A percentile compares a stretch with the other conserved stretches of the same genome.
phyloP scores from a whole-genome alignment of 495 filamentous ascomycete species.

The Penicillium coprophilum region DNA sequence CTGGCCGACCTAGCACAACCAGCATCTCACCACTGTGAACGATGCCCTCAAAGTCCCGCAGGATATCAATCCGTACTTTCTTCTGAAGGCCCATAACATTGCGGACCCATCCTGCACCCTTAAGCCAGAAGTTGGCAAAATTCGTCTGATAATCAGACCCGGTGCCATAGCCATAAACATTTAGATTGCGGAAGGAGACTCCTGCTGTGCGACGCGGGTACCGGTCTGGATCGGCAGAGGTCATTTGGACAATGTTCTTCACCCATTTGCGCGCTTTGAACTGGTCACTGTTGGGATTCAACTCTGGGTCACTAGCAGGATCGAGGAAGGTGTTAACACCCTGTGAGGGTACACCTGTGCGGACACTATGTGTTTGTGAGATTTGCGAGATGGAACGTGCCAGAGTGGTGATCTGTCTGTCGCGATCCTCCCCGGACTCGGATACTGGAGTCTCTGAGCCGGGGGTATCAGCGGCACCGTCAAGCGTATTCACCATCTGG shows the following conservation, averaged over 20 bases:
- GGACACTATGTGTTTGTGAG: constrained; percentile 31
- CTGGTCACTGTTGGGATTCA: constrained; percentile 42
- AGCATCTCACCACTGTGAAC: constrained; percentile 77
- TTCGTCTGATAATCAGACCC: constrained; percentile 76
- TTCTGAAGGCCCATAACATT: constrained; percentile 50
- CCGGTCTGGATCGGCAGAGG: constrained; percentile 41
- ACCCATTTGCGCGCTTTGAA: constrained; percentile 52
- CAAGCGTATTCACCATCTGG: background rate
- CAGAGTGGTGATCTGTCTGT: constrained; percentile 38
- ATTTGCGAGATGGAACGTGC: constrained; percentile 43
- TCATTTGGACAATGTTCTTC: constrained; percentile 42
- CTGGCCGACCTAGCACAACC: constrained; percentile 75
- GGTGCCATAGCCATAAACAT: constrained; percentile 70
- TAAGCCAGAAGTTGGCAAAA: constrained; percentile 63
- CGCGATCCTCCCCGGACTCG: constrained; percentile 19
- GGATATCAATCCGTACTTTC: constrained; percentile 65
- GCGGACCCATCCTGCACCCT: constrained; percentile 45
- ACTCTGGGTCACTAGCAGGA: constrained; percentile 36
- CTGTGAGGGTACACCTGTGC: constrained; percentile 17
- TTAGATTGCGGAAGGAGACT: constrained; percentile 58
- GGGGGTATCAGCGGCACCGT: constrained; percentile 1
- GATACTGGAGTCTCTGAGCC: constrained; percentile 3
- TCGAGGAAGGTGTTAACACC: constrained; percentile 48
- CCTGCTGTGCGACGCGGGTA: constrained; percentile 46
- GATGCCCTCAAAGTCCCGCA: constrained; percentile 77